Conservation (phyloP, 257 asterid species). For the Dorcoceras hygrometricum region DNA sequence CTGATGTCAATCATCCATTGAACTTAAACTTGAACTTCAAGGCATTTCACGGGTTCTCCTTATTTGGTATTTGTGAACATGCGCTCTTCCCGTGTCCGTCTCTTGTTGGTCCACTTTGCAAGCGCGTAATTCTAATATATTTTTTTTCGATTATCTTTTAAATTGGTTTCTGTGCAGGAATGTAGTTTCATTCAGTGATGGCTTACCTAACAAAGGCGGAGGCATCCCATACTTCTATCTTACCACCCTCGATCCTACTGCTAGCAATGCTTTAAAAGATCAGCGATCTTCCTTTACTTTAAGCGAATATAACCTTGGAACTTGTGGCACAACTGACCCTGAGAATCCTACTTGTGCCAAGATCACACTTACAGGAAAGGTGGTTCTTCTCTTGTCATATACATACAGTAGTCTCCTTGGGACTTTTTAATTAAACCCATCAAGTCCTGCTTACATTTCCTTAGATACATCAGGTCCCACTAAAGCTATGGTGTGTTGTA, state of each 20-base stretch:
- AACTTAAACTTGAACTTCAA: not conserved
- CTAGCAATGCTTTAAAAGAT: conserved; percentile 66
- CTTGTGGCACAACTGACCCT: conserved; percentile 76
- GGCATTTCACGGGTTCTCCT: not conserved
- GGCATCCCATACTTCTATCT: conserved; percentile 89
- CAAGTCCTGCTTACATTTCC: not conserved
- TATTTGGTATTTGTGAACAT: not conserved
- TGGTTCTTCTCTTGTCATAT: conserved; percentile 22
- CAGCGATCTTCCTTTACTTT: conserved; percentile 70
- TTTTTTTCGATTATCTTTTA: not conserved
- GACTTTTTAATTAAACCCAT: not conserved
- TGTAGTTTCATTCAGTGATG: conserved; percentile 90
- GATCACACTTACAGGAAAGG: conserved; percentile 82
- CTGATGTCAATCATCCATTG: not conserved
- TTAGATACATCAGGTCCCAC: conserved; percentile 3
- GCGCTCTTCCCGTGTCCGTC: not conserved
- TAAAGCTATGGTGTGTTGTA: not conserved
- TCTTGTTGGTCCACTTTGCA: not conserved
- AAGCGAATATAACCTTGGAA: conserved; percentile 69
- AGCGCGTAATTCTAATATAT: not conserved
- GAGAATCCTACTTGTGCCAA: conserved; percentile 80
- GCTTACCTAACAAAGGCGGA: conserved; percentile 57
- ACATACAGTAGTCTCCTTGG: not conserved
- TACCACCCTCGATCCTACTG: conserved; percentile 85
- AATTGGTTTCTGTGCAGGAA: conserved; percentile 48